Evolutionary conservation across 179 eudicot genomes (phyloP), one percentile per base, ranked within the genome.

Genomic region (Nepenthes alata): DNA sequence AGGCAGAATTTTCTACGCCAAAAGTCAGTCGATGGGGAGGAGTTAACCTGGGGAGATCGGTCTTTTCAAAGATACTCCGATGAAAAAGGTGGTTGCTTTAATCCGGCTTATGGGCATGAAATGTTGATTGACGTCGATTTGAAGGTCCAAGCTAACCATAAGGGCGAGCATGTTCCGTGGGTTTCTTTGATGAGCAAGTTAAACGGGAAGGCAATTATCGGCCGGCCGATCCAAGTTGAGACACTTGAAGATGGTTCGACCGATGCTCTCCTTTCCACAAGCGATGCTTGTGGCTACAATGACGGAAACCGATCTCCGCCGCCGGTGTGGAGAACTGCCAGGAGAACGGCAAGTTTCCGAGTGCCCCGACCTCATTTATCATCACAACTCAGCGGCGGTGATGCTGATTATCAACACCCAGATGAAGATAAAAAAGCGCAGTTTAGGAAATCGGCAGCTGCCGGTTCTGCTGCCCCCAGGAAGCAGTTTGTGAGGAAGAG

Each of bases 141-240:
- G 55, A 66, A 78, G 74, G 98, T 93, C 58, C 86, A 89, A 71
- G 83, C 88, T 50, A 78, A 80, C 68, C 78, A 77, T 61, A 82
- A 79, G 60, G 85, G 89, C 14, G 84, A 84, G 78, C 89, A 83
- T 66, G 95, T 86, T 55, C 97, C 96, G n/a, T 75, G 89, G 81
- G 88, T 89, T 68, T 89, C 98, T 37, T 68, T 93, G 59, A 85
- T 76, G 85, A 93, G 97, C 71, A 85, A 84, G 83, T 60, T 86
- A 55, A 89, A 89, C 68, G 98, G 95, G 39, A 80, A 89, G 74
- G 93, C 98, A 48, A 93, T 93, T 38, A 72, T 89, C 51, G 98
- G 98, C 62, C 95, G 89, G 59, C 98, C 98, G 11, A 76, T 93
- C 64, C 93, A 81, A 72, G 73, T 93, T 53, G 97, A 86, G 80